Evolutionary conservation across 257 asterid species (phyloP).

Genomic region (Haberlea rhodopensis): DNA sequence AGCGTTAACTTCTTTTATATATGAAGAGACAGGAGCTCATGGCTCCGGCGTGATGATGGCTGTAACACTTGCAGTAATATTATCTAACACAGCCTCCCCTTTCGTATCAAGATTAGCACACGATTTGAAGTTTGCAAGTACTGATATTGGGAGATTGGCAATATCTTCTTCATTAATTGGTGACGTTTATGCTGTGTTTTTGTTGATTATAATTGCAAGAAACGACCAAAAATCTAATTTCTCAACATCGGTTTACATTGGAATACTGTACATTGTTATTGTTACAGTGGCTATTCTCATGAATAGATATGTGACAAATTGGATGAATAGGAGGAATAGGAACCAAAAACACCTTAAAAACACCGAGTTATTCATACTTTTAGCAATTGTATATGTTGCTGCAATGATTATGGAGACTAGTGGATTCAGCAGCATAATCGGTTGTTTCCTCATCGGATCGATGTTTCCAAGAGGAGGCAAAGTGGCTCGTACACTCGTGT

Average conservation of each 20-base stretch:
- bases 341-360: conserved; percentile 76
- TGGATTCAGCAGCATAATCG: conserved; percentile 79
- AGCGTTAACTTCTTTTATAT: conserved; percentile 64
- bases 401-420: conserved; percentile 68
- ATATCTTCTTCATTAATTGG: conserved; percentile 67
- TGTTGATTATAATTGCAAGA: conserved; percentile 55
- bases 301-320: conserved; percentile 49
- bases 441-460: conserved; percentile 74
- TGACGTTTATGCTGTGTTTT: conserved; percentile 61
- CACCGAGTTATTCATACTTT: conserved; percentile 54
- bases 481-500: conserved; percentile 74
- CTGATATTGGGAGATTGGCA: conserved; percentile 81
- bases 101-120: conserved; percentile 71
- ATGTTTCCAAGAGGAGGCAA: conserved; percentile 95
- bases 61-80: conserved; percentile 47
- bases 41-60: conserved; percentile 54
- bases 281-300: conserved; percentile 45
- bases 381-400: conserved; percentile 70
- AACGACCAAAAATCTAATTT: conserved; percentile 21
- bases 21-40: conserved; percentile 49
- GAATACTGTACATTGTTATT: conserved; percentile 38
- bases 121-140: conserved; percentile 71
- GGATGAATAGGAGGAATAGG: conserved; percentile 75
- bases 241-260: conserved; percentile 39
- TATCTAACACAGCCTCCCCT: conserved; percentile 86